These are phyloP conservation scores for Fusarium caatingaense DNA, from an alignment of 2,329 filamentous ascomycete species.

Conservation along the genomic window DNA sequence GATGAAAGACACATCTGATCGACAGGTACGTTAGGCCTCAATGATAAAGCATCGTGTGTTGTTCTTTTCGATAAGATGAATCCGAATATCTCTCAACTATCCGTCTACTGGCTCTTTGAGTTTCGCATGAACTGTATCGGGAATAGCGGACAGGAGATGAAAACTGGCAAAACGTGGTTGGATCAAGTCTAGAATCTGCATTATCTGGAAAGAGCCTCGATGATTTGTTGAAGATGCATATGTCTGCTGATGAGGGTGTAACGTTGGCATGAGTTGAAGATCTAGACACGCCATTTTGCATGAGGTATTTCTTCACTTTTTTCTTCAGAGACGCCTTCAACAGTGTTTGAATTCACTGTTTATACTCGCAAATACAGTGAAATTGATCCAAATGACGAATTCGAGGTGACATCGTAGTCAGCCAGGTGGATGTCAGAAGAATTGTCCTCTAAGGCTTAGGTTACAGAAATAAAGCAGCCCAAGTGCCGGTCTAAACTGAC, in stretches of 20 bases:
- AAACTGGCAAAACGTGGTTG: slow-evolving; percentile 15
- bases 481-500: no score
- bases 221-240: slow-evolving; percentile 13
- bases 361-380: not conserved
- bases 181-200: slow-evolving; percentile 4
- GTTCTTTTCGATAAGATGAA: not conserved
- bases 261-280: slow-evolving; percentile 17
- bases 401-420: slow-evolving; percentile 18
- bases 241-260: slow-evolving; percentile 15
- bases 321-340: not conserved
- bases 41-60: not conserved
- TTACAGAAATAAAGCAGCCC: no score
- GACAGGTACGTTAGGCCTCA: not conserved
- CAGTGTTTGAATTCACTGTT: not conserved
- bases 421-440: no score
- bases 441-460: no score
- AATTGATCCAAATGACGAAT: slow-evolving; percentile 16
- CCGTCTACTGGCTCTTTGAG: not conserved
- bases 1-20: not conserved
- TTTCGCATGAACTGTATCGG: not conserved
- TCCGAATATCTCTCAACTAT: not conserved
- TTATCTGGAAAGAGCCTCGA: not conserved
- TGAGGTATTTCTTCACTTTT: not conserved
- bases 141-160: slow-evolving; percentile 5
- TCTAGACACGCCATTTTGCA: slow-evolving; percentile 2